phyloP scores from a whole-genome alignment of 78 protist species.

The Cavenderia fasciculata region DNA sequence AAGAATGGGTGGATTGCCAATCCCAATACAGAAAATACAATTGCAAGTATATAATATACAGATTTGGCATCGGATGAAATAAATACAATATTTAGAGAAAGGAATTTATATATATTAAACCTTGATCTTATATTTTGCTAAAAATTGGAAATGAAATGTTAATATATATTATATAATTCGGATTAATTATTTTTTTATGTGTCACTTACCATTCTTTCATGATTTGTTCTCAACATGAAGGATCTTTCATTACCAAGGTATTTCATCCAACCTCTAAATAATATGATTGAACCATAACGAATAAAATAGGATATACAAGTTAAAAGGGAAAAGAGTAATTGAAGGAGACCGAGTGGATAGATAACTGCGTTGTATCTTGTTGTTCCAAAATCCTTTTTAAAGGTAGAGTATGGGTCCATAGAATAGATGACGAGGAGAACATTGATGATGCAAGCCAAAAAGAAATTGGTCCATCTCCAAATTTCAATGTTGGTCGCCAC shows the following conservation, averaged over 20 bases:
- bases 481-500: slow-evolving; percentile 18
- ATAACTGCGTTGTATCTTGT: background rate
- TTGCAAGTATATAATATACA: slow-evolving; percentile 32
- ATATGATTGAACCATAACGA: slow-evolving; percentile 14
- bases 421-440: slow-evolving; percentile 32
- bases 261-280: slow-evolving; percentile 45
- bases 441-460: slow-evolving; percentile 55
- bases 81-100: slow-evolving; percentile 11
- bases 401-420: background rate
- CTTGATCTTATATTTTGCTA: slow-evolving; percentile 8
- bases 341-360: slow-evolving; percentile 3
- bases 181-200: background rate
- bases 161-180: background rate
- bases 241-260: slow-evolving; percentile 17
- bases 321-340: background rate
- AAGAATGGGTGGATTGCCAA: slow-evolving; percentile 18
- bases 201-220: slow-evolving; percentile 33
- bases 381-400: slow-evolving; percentile 18
- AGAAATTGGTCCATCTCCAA: slow-evolving; percentile 32
- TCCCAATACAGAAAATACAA: slow-evolving; percentile 40
- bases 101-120: background rate
- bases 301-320: slow-evolving; percentile 31
- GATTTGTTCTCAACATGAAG: slow-evolving; percentile 32
- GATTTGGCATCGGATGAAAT: slow-evolving; percentile 23
- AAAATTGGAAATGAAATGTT: background rate